Evolutionary conservation across 2,329 filamentous ascomycete genomes (phyloP).

Genomic region (Curvularia sp.): DNA sequence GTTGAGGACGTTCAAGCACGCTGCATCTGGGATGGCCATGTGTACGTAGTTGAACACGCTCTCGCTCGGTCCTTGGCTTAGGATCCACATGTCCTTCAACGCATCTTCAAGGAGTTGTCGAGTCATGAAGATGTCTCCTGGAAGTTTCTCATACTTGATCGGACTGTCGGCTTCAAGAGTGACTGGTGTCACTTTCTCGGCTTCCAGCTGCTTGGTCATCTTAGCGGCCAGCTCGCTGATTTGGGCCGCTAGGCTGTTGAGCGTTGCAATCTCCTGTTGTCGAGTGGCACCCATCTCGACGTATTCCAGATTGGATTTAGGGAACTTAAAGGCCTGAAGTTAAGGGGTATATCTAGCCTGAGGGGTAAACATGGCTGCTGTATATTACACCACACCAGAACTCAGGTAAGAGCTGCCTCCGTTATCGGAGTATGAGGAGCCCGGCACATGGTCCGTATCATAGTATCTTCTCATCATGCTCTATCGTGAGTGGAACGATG

Average conservation of each 20-base stretch:
- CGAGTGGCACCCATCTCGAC: too few species aligned
- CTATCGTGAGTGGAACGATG: too few species aligned
- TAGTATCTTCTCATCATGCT: too few species aligned
- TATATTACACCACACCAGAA: too few species aligned
- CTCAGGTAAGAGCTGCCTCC: too few species aligned
- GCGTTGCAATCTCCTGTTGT: constrained; percentile 38
- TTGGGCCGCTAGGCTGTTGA: constrained; percentile 55
- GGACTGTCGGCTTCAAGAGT: constrained; percentile 56
- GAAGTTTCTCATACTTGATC: constrained; percentile 51
- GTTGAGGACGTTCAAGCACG: constrained; percentile 58
- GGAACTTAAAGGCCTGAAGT: too few species aligned
- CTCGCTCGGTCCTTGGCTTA: constrained; percentile 59
- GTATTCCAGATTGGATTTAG: too few species aligned
- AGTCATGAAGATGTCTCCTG: constrained; percentile 54
- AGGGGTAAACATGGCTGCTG: too few species aligned
- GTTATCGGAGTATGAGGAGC: too few species aligned
- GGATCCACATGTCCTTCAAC: constrained; percentile 56
- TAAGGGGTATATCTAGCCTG: too few species aligned
- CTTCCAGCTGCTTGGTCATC: constrained; percentile 52
- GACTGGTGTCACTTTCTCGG: constrained; percentile 54
- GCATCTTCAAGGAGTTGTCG: constrained; percentile 56
- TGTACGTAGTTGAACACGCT: constrained; percentile 54
- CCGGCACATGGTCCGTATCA: too few species aligned
- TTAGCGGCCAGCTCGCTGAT: constrained; percentile 55
- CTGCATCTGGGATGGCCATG: constrained; percentile 53